Percentiles rank a stretch among this genome's conserved stretches.
Evolutionary conservation across 225 moss, liverwort and hornwort species (phyloP).

Genomic region (Takakia lepidozioides): DNA sequence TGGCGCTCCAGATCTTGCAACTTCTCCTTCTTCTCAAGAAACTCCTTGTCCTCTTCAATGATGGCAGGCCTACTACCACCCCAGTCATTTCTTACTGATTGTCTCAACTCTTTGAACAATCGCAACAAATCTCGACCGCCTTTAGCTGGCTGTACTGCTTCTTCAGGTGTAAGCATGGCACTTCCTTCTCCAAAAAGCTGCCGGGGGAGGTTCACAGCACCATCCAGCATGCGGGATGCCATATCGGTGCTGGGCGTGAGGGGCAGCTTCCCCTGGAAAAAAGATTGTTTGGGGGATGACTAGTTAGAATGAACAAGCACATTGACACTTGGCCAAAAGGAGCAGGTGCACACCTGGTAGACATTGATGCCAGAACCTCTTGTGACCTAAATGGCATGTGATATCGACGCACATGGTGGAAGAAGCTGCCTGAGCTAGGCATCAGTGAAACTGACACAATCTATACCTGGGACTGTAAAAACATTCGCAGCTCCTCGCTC

Average conservation of each 20-base stretch:
- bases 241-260: conserved; percentile 74
- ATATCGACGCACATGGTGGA: too few species aligned
- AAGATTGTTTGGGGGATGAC: too few species aligned
- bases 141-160: conserved; percentile 79
- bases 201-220: conserved; percentile 92
- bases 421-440: too few species aligned
- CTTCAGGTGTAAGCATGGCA: conserved; percentile 59
- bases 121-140: conserved; percentile 87
- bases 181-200: conserved; percentile 96
- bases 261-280: conserved; percentile 74
- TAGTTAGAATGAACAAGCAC: too few species aligned
- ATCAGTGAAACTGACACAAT: too few species aligned
- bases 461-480: conserved; percentile 61
- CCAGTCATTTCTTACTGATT: conserved; percentile 96
- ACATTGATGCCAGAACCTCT: too few species aligned
- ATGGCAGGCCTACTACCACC: conserved; percentile 72
- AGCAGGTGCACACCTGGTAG: too few species aligned
- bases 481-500: conserved; percentile 84
- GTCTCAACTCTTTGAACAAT: conserved; percentile 91
- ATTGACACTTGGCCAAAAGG: too few species aligned
- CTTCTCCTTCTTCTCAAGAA: conserved; percentile 84
- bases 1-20: conserved; percentile 81
- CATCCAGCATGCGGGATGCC: conserved; percentile 94
- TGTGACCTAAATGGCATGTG: too few species aligned
- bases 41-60: conserved; percentile 86